Conservation (phyloP, 805 yeast genomes). For the Candida silvatica region DNA sequence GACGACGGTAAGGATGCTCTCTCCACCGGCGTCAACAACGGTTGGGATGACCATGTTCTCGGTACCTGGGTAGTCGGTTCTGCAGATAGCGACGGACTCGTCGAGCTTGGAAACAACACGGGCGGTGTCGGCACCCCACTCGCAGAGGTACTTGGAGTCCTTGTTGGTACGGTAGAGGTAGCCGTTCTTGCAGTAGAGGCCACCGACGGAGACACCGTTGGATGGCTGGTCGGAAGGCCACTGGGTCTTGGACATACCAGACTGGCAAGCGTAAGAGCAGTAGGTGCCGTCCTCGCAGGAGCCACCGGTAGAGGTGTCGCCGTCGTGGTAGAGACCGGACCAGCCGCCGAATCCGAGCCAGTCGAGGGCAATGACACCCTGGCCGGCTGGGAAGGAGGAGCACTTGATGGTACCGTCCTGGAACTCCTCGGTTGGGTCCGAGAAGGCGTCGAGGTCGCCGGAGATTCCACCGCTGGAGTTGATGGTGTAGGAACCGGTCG, state of each 20-base stretch:
- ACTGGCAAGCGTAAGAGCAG: conserved; percentile 97
- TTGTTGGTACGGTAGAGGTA: conserved; percentile 76
- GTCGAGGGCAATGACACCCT: conserved; percentile 74
- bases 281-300: conserved; percentile 81
- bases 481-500: conserved; percentile 22
- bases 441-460: conserved; percentile 55
- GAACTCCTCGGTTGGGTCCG: conserved; percentile 52
- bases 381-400: conserved; percentile 65
- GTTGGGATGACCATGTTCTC: conserved; percentile 98
- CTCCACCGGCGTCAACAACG: conserved; percentile 57
- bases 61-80: conserved; percentile 99
- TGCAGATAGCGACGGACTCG: conserved; percentile 78
- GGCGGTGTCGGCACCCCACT: conserved; percentile 74
- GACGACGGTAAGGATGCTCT: conserved; percentile 69
- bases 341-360: conserved; percentile 59
- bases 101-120: conserved; percentile 54
- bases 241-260: conserved; percentile 98
- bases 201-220: conserved; percentile 90
- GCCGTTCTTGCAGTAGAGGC: conserved; percentile 79
- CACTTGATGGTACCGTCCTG: conserved; percentile 67
- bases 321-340: conserved; percentile 53
- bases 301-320: conserved; percentile 39
- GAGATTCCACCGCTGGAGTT: conserved; percentile 28
- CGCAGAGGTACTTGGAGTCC: conserved; percentile 64
- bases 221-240: conserved; percentile 89